Evolutionary conservation across 768 basidiomycete species (phyloP).

Genomic region (Trametes maxima): DNA sequence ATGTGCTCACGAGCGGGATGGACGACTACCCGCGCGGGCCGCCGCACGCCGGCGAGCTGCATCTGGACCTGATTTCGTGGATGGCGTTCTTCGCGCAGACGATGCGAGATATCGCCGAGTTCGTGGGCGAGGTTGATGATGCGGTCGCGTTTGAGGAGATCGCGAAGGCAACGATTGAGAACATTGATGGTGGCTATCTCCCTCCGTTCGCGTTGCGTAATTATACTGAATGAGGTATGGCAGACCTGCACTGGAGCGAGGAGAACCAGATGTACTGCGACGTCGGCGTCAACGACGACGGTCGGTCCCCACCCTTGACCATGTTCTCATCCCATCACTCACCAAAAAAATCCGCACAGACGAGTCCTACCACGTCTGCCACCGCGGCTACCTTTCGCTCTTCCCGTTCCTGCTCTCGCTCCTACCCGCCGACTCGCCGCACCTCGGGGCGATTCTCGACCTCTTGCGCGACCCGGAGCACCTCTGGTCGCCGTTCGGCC

Average conservation of each 20-base stretch:
- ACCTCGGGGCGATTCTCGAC: constrained; percentile 80
- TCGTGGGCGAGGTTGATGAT: constrained; percentile 86
- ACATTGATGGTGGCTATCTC: constrained; percentile 71
- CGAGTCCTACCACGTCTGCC: constrained; percentile 89
- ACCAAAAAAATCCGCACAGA: constrained; percentile 48
- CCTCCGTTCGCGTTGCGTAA: neutral
- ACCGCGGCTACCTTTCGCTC: constrained; percentile 90
- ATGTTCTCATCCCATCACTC: neutral
- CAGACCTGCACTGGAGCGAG: constrained; percentile 94
- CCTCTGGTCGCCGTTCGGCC: constrained; percentile 89
- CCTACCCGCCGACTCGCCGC: constrained; percentile 74
- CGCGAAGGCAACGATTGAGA: constrained; percentile 78
- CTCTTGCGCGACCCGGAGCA: constrained; percentile 78
- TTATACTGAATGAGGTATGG: neutral
- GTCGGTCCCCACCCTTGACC: constrained; percentile 40
- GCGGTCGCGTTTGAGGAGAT: constrained; percentile 72
- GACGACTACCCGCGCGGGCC: constrained; percentile 94
- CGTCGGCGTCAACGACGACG: constrained; percentile 79
- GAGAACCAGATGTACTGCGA: constrained; percentile 94
- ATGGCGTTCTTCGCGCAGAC: constrained; percentile 95
- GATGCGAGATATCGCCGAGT: constrained; percentile 88
- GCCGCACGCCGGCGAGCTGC: constrained; percentile 89
- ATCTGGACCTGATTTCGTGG: constrained; percentile 93
- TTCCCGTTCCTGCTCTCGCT: constrained; percentile 91
- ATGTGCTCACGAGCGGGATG: constrained; percentile 93